Conservation (phyloP, 305 asterid species). For the Rubia balearica region DNA sequence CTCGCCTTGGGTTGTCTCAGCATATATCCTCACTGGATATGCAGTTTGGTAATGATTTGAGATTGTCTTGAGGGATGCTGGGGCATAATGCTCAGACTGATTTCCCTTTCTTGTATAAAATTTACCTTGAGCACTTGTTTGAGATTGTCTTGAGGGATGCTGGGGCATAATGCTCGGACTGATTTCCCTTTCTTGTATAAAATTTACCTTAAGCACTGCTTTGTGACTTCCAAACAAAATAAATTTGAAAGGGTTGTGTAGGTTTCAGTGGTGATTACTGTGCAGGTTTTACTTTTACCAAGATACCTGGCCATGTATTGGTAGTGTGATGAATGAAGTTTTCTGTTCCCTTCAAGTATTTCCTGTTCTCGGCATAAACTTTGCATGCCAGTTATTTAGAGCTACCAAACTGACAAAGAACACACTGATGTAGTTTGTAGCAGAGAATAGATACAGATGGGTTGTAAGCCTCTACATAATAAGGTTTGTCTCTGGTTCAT, state of each 20-base stretch:
- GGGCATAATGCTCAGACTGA: no score
- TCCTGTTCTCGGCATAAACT: background rate
- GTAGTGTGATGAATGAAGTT: background rate
- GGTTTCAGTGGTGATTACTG: background rate
- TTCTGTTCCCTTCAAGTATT: background rate
- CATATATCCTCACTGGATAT: constrained; percentile 18
- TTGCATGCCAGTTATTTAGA: no score
- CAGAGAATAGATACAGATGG: background rate
- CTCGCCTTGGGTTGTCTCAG: constrained; percentile 15
- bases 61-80: constrained; percentile 19
- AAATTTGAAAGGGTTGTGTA: background rate
- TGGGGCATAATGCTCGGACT: no score
- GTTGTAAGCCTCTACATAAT: background rate
- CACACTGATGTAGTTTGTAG: background rate
- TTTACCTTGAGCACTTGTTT: constrained; percentile 17
- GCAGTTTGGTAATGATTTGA: constrained; percentile 18
- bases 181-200: background rate
- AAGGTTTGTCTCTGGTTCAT: background rate
- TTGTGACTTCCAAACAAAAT: background rate
- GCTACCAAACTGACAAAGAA: no score
- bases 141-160: constrained; percentile 20
- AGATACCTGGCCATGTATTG: no score
- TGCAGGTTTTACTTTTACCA: background rate
- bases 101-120: no score
- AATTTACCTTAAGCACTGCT: background rate